Evolutionary conservation across 768 basidiomycete genomes (phyloP), one percentile per base, ranked within the genome.

Genomic region (Cytidiella melzeri): DNA sequence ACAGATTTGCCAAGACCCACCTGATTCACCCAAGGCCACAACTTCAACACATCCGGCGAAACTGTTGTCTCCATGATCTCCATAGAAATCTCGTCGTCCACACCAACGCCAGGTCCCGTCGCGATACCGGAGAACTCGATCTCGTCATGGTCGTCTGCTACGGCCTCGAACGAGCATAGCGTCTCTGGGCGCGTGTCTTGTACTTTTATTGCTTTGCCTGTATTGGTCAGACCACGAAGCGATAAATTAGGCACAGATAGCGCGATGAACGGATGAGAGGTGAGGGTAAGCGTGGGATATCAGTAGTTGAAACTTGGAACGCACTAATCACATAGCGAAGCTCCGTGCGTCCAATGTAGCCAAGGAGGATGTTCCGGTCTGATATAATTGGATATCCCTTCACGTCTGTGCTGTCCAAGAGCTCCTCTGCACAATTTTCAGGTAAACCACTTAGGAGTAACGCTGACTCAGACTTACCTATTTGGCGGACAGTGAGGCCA

Each of bases 21-120:
- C 76, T 92, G 86, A 64, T 97, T 96, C 1, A 98, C 92, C 86
- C 92, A 98, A 7, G 90, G 87, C 75, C 87, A 87, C 46, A 92
- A 73, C 60, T 79, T 80, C 26, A 88, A 68, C 18, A 75, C 73
- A 50, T 80, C 74, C 9, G 75, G 75, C 1, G 76, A 74, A 1
- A 76, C 71, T 2, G 80, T 77, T 10, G 72, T 75, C 56, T 81
- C 81, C 41, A 88, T 75, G 23, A 85, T 71, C 44, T 86, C 80
- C 26, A 76, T 71, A 7, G 80, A 74, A 20, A 82, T 75, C 38
- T 87, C 86, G 49, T 86, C 87, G 54, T 86, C 84, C 3, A 74
- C 72, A 10, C 78, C 81, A 25, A 83, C 64, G 9, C 76, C 73
- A 11, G 75, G 71, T 25, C 75, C 76, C 41, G 74, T 69, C 4